Conservation (phyloP, 495 filamentous ascomycete genomes). For the Aspergillus panamensis region DNA sequence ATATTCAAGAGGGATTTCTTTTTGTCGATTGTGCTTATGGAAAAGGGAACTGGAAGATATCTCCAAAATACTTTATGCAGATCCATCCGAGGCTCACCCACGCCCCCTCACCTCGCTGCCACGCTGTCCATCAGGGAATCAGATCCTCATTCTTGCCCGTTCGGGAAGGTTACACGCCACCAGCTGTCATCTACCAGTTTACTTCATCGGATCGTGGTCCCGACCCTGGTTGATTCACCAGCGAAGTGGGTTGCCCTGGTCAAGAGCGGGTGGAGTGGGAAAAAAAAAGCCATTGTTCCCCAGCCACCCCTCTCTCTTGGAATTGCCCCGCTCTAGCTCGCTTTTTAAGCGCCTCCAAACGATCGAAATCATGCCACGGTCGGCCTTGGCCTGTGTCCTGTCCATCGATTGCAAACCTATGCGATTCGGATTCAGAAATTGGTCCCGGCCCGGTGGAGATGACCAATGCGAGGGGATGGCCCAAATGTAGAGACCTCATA, state of each 20-base stretch:
- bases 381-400: no score
- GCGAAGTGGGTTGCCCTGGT: background rate
- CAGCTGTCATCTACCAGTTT: conserved; percentile 14
- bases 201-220: conserved; percentile 2
- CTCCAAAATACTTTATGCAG: background rate
- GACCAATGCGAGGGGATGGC: no score
- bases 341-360: no score
- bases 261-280: background rate
- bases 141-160: conserved; percentile 3
- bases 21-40: no score
- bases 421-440: no score
- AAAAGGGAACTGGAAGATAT: background rate
- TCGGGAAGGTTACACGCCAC: conserved; percentile 14
- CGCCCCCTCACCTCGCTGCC: background rate
- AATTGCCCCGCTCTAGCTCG: no score
- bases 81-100: background rate
- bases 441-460: no score
- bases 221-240: background rate
- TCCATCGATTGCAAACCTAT: no score
- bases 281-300: background rate
- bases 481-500: no score
- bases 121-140: conserved; percentile 4
- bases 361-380: no score
- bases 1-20: no score
- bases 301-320: background rate